phyloP scores from a whole-genome alignment of 2,329 filamentous ascomycete genomes.

The Nemania diffusa region DNA sequence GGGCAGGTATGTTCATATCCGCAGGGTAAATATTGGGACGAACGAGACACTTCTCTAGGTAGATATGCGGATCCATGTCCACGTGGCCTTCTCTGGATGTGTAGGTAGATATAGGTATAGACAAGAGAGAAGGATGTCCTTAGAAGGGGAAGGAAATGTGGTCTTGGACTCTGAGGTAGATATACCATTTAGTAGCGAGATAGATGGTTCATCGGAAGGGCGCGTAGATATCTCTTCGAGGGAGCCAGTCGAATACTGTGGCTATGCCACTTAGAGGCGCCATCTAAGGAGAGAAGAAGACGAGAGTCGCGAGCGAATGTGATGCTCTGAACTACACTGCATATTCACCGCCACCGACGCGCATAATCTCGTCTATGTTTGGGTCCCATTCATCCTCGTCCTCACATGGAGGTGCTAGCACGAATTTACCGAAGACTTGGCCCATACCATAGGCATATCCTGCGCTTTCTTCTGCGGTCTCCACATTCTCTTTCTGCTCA shows the following conservation, averaged over 20 bases:
- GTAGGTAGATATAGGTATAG: background rate
- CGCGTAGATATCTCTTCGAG: background rate
- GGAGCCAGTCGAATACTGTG: background rate
- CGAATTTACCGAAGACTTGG: slow-evolving; percentile 70
- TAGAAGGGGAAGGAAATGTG: background rate
- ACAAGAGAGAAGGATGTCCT: background rate
- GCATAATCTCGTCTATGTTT: slow-evolving; percentile 50
- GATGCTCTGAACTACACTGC: slow-evolving; percentile 7
- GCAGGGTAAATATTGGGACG: background rate
- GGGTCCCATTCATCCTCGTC: slow-evolving; percentile 68
- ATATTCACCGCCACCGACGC: slow-evolving; percentile 24
- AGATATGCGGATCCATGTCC: background rate
- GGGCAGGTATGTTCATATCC: background rate
- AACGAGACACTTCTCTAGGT: background rate
- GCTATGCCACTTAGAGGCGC: background rate
- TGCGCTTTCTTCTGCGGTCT: slow-evolving; percentile 56
- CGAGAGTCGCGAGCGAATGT: background rate
- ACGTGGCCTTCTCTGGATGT: background rate
- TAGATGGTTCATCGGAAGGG: background rate
- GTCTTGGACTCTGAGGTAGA: background rate
- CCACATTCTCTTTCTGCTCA: slow-evolving; percentile 62
- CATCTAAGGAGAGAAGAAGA: background rate
- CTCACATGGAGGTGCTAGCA: slow-evolving; percentile 67
- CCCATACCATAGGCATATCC: slow-evolving; percentile 71
- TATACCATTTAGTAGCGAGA: background rate